phyloP scores from a whole-genome alignment of 1,284 basidiomycete species.

The Sphagnurus paluster region DNA sequence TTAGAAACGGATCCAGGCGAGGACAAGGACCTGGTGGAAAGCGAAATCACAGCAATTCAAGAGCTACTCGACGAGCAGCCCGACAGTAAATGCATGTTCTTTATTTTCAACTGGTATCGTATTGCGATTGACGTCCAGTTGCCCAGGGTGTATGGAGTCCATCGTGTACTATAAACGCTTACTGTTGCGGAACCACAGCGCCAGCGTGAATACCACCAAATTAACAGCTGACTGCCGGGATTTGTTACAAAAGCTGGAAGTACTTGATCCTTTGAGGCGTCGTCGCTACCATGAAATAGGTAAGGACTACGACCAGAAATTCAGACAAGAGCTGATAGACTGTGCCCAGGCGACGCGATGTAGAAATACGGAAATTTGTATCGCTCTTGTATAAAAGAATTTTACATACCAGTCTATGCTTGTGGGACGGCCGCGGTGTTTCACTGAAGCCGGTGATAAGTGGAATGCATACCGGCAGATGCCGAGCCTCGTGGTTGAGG shows the following conservation, averaged over 20 bases:
- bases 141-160: slow-evolving; percentile 88
- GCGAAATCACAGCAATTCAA: slow-evolving; percentile 82
- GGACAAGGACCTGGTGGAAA: slow-evolving; percentile 54
- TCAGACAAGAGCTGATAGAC: too few relatives aligned
- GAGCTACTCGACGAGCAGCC: slow-evolving; percentile 91
- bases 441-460: too few relatives aligned
- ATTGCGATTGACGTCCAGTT: neutral
- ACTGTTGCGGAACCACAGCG: slow-evolving; percentile 45
- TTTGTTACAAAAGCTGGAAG: slow-evolving; percentile 53
- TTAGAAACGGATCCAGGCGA: slow-evolving; percentile 43
- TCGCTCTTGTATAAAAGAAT: too few relatives aligned
- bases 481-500: slow-evolving; percentile 44
- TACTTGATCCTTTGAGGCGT: slow-evolving; percentile 58
- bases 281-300: slow-evolving; percentile 66
- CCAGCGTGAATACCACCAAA: slow-evolving; percentile 32
- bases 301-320: slow-evolving; percentile 37
- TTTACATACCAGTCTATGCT: too few relatives aligned
- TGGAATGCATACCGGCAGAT: slow-evolving; percentile 25
- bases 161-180: slow-evolving; percentile 80
- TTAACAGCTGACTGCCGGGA: slow-evolving; percentile 50
- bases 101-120: slow-evolving; percentile 7
- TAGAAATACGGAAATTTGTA: too few relatives aligned
- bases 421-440: too few relatives aligned
- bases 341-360: too few relatives aligned
- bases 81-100: slow-evolving; percentile 84